A percentile compares a stretch with the other conserved stretches of the same genome.
Evolutionary conservation across 2,329 filamentous ascomycete genomes (phyloP).

Genomic region (Fusarium sp.): DNA sequence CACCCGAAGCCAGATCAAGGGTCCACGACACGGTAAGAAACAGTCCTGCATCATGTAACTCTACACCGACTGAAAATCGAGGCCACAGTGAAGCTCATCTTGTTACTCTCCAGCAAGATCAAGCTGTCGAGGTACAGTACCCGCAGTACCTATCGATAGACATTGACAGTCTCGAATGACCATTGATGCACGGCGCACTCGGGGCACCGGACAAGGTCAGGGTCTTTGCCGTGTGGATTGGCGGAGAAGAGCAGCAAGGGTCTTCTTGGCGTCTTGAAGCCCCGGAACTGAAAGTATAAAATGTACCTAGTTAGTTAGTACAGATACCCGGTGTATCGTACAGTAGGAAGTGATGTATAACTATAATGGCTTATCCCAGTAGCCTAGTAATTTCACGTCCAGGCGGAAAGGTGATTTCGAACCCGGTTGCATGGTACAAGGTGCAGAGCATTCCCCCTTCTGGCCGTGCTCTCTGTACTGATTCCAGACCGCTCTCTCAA

Average conservation of each 20-base stretch:
- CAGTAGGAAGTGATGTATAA: neutral
- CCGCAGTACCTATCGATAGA: conserved; percentile 16
- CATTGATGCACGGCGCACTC: conserved; percentile 30
- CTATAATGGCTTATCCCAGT: conserved; percentile 26
- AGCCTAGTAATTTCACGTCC: conserved; percentile 16
- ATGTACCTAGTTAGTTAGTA: conserved; percentile 9
- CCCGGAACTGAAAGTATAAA: conserved; percentile 32
- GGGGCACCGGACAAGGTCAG: conserved; percentile 8
- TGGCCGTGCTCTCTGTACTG: neutral
- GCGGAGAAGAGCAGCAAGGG: conserved; percentile 28
- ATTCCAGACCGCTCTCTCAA: conserved; percentile 14
- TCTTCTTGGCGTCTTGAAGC: conserved; percentile 15
- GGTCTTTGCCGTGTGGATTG: conserved; percentile 22
- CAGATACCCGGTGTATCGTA: conserved; percentile 4
- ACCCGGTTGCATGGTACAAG: conserved; percentile 23
- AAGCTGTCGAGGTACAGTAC: conserved; percentile 16
- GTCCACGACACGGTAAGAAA: conserved; percentile 4
- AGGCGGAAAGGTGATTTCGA: conserved; percentile 13
- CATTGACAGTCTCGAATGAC: conserved; percentile 27
- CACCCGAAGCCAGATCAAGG: conserved; percentile 4
- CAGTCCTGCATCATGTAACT: conserved; percentile 16
- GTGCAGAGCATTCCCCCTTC: conserved; percentile 23
- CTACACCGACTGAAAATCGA: conserved; percentile 30
- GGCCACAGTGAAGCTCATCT: conserved; percentile 9
- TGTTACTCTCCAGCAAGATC: conserved; percentile 11